Conservation (phyloP, 352 stramenopile genomes). For the Salisapilia sapeloensis region DNA sequence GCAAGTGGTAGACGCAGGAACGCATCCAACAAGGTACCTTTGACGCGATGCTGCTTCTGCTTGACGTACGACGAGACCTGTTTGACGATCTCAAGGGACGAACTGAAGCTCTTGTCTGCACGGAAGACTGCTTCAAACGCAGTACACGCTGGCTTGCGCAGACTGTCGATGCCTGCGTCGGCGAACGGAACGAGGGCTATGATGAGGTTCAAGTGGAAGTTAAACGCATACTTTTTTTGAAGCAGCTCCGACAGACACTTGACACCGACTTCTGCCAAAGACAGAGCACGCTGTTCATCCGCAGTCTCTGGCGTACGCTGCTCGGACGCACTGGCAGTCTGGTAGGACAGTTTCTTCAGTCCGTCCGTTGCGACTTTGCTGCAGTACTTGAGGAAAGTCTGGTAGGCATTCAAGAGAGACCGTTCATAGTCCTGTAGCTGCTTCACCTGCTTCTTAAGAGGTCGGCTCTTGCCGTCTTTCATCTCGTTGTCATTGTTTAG, state of each 20-base stretch:
- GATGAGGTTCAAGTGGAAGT: constrained; percentile 77
- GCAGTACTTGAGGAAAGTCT: constrained; percentile 69
- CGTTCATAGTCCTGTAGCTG: constrained; percentile 75
- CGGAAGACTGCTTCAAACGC: constrained; percentile 63
- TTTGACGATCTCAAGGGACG: constrained; percentile 60
- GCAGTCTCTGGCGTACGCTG: constrained; percentile 7
- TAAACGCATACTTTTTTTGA: constrained; percentile 75
- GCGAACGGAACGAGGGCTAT: constrained; percentile 66
- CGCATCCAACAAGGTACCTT: constrained; percentile 53
- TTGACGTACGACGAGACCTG: constrained; percentile 74
- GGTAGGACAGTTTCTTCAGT: constrained; percentile 31
- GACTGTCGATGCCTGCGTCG: constrained; percentile 30
- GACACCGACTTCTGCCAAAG: constrained; percentile 42
- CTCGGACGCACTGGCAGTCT: constrained; percentile 2
- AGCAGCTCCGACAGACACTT: constrained; percentile 66
- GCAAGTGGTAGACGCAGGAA: constrained; percentile 67
- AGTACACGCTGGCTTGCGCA: constrained; percentile 35
- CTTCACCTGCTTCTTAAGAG: constrained; percentile 77
- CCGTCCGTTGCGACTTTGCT: constrained; percentile 36
- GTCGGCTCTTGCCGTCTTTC: constrained; percentile 52
- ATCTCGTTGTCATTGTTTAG: constrained; percentile 66
- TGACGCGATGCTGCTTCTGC: constrained; percentile 69
- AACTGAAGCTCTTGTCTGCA: constrained; percentile 45
- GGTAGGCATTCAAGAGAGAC: constrained; percentile 61
- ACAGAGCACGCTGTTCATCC: constrained; percentile 21